A percentile compares a stretch with the other conserved stretches of the same genome.
Evolutionary conservation across 306 rosid species (phyloP).

Genomic region (Malus sylvestris): DNA sequence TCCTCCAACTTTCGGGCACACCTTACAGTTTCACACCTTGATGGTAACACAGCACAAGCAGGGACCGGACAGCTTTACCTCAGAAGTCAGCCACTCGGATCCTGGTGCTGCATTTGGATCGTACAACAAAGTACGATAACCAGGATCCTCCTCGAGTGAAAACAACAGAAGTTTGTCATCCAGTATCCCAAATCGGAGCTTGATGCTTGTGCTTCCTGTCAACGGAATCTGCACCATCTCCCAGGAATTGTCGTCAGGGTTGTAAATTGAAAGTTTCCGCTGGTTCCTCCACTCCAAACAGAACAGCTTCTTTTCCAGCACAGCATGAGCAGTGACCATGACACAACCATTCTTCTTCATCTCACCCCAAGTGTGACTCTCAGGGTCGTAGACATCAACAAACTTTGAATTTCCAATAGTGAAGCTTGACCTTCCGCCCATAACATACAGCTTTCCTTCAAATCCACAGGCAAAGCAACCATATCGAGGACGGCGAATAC

Average conservation of each 20-base stretch:
- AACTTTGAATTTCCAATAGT: conserved; percentile 88
- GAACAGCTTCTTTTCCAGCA: conserved; percentile 65
- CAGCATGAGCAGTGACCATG: conserved; percentile 94
- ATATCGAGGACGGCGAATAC: conserved; percentile 88
- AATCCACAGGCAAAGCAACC: conserved; percentile 93
- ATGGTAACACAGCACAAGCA: conserved; percentile 82
- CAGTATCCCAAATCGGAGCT: conserved; percentile 68
- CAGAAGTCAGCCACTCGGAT: conserved; percentile 73
- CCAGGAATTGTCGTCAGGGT: conserved; percentile 75
- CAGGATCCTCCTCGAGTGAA: conserved; percentile 49
- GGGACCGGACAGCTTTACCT: conserved; percentile 64
- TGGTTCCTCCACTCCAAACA: conserved; percentile 99
- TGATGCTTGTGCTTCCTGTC: conserved; percentile 72
- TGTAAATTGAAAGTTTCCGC: conserved; percentile 66
- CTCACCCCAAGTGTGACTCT: conserved; percentile 67
- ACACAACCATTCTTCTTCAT: conserved; percentile 98
- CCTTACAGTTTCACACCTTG: conserved; percentile 41
- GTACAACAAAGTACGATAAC: conserved; percentile 59
- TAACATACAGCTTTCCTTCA: conserved; percentile 84
- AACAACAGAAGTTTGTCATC: conserved; percentile 66
- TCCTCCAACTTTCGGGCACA: conserved; percentile 3
- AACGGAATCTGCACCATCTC: conserved; percentile 66
- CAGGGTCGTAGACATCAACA: conserved; percentile 70
- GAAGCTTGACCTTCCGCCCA: conserved; percentile 97
- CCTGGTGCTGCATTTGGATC: conserved; percentile 84